Evolutionary conservation across 129 eudicot species (phyloP).

Genomic region (Erigeron canadensis): DNA sequence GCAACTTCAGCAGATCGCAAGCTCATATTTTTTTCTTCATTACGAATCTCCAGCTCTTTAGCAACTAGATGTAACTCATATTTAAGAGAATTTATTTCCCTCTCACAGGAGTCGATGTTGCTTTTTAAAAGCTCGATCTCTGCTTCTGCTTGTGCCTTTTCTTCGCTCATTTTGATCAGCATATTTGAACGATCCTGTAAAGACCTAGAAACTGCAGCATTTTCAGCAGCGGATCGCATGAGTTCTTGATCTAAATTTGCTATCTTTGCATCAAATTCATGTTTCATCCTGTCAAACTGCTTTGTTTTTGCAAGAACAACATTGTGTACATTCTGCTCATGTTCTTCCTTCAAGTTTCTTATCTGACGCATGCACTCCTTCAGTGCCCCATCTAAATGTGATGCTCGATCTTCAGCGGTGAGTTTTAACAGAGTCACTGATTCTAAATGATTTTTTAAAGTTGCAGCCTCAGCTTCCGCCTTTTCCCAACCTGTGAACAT

Average conservation of each 20-base stretch:
- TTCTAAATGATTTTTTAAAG: slow-evolving; percentile 78
- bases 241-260: slow-evolving; percentile 75
- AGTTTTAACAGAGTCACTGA: slow-evolving; percentile 86
- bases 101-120: slow-evolving; percentile 80
- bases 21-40: slow-evolving; percentile 92
- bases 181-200: slow-evolving; percentile 87
- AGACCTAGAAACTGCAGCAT: slow-evolving; percentile 80
- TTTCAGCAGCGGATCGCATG: slow-evolving; percentile 74
- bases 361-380: slow-evolving; percentile 99
- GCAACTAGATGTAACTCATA: slow-evolving; percentile 84
- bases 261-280: slow-evolving; percentile 63
- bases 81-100: slow-evolving; percentile 84
- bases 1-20: slow-evolving; percentile 91
- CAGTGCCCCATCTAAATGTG: slow-evolving; percentile 95
- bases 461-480: slow-evolving; percentile 92
- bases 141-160: slow-evolving; percentile 85
- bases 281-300: slow-evolving; percentile 74
- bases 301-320: slow-evolving; percentile 57
- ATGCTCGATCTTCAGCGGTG: slow-evolving; percentile 87
- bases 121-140: slow-evolving; percentile 69
- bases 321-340: slow-evolving; percentile 68
- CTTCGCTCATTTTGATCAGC: slow-evolving; percentile 76
- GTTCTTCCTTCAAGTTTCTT: slow-evolving; percentile 87
- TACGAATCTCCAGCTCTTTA: slow-evolving; percentile 89
- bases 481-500: slow-evolving; percentile 87